A percentile compares a stretch with the other conserved stretches of the same genome.
These are phyloP conservation scores for Suillus variegatus DNA, from an alignment of 768 basidiomycete genomes.

Conservation along the genomic window DNA sequence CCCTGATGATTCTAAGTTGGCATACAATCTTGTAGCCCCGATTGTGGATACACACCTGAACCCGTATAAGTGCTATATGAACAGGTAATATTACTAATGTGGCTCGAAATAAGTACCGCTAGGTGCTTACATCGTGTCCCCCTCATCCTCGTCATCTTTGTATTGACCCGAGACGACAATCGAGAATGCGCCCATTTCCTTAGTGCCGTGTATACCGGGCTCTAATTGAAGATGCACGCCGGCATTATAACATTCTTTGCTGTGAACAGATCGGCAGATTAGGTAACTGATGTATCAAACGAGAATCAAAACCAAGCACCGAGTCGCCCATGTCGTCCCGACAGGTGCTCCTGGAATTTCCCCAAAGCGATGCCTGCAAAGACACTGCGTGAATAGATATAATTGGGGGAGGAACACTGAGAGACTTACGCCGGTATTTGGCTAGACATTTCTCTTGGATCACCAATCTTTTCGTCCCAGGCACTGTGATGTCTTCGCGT, in stretches of 20 bases:
- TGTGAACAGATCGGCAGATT: background rate
- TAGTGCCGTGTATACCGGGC: slow-evolving; percentile 24
- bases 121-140: slow-evolving; percentile 25
- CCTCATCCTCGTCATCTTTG: slow-evolving; percentile 25
- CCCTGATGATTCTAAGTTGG: slow-evolving; percentile 9
- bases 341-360: slow-evolving; percentile 23
- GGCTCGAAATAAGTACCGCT: slow-evolving; percentile 19
- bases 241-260: slow-evolving; percentile 12
- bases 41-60: slow-evolving; percentile 7
- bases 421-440: background rate
- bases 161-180: slow-evolving; percentile 22
- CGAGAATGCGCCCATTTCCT: slow-evolving; percentile 16
- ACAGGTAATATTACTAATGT: slow-evolving; percentile 2
- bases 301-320: slow-evolving; percentile 15
- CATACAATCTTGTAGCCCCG: background rate
- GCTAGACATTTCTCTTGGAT: background rate
- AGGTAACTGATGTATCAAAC: background rate
- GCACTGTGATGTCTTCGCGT: background rate
- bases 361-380: slow-evolving; percentile 25
- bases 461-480: background rate
- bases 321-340: slow-evolving; percentile 21
- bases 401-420: background rate
- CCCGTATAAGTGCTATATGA: slow-evolving; percentile 28
- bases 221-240: slow-evolving; percentile 18
- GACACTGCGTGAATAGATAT: background rate